A percentile compares a stretch with the other conserved stretches of the same genome.
Conservation (phyloP, 495 filamentous ascomycete genomes). For the Trichoderma erinaceum region DNA sequence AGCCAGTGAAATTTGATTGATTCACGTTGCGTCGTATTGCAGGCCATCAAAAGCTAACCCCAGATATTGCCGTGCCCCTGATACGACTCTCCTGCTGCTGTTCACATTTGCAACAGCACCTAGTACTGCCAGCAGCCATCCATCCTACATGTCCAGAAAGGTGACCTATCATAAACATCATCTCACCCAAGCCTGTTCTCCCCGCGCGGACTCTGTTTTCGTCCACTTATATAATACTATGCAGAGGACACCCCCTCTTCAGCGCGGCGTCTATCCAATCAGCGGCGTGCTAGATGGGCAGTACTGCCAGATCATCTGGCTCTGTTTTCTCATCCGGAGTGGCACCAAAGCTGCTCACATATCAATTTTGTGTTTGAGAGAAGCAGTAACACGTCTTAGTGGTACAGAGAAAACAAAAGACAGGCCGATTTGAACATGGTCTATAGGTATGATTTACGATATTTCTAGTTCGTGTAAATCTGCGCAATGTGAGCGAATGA, state of each 20-base stretch:
- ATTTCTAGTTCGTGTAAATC: too few species aligned
- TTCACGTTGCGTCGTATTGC: conserved; percentile 2
- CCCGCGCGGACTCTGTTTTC: background rate
- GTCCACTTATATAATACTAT: background rate
- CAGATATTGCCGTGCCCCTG: background rate
- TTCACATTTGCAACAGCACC: background rate
- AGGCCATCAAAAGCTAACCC: conserved; percentile 4
- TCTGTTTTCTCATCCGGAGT: background rate
- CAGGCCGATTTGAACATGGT: too few species aligned
- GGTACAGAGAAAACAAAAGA: background rate
- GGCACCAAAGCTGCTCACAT: background rate
- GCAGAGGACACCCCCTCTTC: background rate
- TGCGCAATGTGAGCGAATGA: too few species aligned
- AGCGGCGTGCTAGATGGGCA: background rate
- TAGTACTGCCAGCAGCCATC: background rate
- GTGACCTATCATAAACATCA: conserved; percentile 4
- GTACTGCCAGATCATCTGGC: background rate
- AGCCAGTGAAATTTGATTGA: background rate
- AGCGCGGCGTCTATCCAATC: background rate
- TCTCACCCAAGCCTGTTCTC: background rate
- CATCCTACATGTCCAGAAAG: background rate
- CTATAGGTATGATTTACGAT: too few species aligned
- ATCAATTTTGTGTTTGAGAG: background rate
- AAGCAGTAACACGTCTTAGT: background rate
- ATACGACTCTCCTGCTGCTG: background rate